A percentile compares a stretch with the other conserved stretches of the same genome.
phyloP scores from a whole-genome alignment of 1,284 basidiomycete genomes.

The Leccinum huronense region DNA sequence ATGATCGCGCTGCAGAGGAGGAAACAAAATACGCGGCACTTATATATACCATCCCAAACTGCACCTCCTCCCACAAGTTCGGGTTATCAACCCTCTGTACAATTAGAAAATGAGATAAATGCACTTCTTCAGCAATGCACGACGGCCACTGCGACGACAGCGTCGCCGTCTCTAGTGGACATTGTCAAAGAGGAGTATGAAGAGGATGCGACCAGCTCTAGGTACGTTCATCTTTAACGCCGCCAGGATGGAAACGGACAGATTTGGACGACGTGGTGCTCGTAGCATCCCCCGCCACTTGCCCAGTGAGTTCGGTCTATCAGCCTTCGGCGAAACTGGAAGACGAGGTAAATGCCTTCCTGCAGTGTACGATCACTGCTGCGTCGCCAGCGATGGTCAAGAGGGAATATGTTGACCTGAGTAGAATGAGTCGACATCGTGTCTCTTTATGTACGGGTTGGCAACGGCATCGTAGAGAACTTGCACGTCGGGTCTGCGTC shows the following conservation, averaged over 20 bases:
- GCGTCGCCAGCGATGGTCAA: background rate
- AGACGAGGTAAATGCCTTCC: background rate
- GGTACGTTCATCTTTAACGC: background rate
- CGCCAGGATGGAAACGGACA: background rate
- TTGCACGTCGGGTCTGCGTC: too few species aligned
- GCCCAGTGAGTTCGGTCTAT: background rate
- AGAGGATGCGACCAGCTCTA: background rate
- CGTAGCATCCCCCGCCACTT: background rate
- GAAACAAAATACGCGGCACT: background rate
- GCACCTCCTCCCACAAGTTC: slow-evolving; percentile 1
- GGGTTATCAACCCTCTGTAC: slow-evolving; percentile 11
- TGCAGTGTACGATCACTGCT: background rate
- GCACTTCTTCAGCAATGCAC: slow-evolving; percentile 2
- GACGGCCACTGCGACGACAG: background rate
- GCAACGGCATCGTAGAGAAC: too few species aligned
- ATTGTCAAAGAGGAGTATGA: background rate
- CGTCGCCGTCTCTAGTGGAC: background rate
- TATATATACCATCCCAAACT: background rate
- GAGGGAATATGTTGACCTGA: background rate
- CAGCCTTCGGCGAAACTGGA: background rate
- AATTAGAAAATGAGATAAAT: slow-evolving; percentile 15
- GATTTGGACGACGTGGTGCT: background rate
- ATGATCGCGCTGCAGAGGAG: slow-evolving; percentile 17
- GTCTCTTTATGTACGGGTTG: too few species aligned
- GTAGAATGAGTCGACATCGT: too few species aligned